Evolutionary conservation across 2,329 filamentous ascomycete genomes (phyloP).

Genomic region (Penicillium sp.): DNA sequence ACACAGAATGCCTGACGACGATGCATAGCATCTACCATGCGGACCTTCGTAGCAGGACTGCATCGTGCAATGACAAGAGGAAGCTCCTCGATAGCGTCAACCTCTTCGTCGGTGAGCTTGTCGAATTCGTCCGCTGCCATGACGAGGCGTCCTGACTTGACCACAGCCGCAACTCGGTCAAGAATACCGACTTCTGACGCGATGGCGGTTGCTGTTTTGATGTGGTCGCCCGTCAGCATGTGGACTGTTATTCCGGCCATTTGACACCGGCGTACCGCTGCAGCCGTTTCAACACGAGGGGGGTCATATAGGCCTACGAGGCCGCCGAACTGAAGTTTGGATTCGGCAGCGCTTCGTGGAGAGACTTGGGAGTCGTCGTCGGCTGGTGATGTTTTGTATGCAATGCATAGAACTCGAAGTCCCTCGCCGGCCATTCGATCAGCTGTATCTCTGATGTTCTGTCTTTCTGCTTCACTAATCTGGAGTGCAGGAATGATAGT

Average conservation of each 20-base stretch:
- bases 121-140: constrained; percentile 61
- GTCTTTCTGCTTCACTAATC: constrained; percentile 22
- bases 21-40: constrained; percentile 87
- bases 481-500: constrained; percentile 48
- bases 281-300: constrained; percentile 60
- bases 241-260: constrained; percentile 60
- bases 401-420: constrained; percentile 62
- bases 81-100: constrained; percentile 69
- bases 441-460: constrained; percentile 38
- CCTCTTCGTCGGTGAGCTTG: constrained; percentile 53
- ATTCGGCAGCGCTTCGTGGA: constrained; percentile 54
- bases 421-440: constrained; percentile 62
- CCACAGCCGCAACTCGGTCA: constrained; percentile 41
- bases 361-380: constrained; percentile 33
- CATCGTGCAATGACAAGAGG: constrained; percentile 83
- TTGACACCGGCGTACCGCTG: constrained; percentile 55
- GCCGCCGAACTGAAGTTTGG: constrained; percentile 58
- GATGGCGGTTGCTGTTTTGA: constrained; percentile 59
- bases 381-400: constrained; percentile 39
- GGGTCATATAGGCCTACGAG: constrained; percentile 65
- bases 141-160: constrained; percentile 47
- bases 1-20: constrained; percentile 75
- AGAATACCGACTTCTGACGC: constrained; percentile 61
- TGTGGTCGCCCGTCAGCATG: constrained; percentile 61
- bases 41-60: constrained; percentile 81